phyloP scores from a whole-genome alignment of 108 stramenopile genomes.

The Bacterosira constricta region DNA sequence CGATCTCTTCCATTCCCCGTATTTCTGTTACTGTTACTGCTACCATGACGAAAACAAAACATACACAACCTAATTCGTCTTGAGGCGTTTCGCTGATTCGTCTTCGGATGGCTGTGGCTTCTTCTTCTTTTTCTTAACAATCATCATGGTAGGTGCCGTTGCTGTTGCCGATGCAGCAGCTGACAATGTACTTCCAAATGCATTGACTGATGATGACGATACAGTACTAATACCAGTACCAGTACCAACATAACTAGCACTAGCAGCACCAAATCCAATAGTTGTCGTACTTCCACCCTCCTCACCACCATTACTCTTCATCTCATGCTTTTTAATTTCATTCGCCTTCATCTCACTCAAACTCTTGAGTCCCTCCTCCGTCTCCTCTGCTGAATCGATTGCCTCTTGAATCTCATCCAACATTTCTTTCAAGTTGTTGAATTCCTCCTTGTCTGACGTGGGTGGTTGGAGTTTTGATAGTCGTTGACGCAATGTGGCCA shows the following conservation, averaged over 20 bases:
- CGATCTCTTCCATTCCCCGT: too few relatives aligned
- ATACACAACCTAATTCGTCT: conserved; percentile 12
- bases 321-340: conserved; percentile 45
- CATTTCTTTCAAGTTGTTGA: conserved; percentile 47
- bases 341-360: conserved; percentile 66
- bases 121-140: conserved; percentile 61
- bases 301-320: conserved; percentile 7
- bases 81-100: conserved; percentile 18
- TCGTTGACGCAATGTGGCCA: conserved; percentile 28
- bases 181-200: background rate
- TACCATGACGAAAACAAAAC: too few relatives aligned
- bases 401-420: conserved; percentile 89
- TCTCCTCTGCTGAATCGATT: conserved; percentile 66
- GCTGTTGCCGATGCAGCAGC: conserved; percentile 10
- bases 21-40: too few relatives aligned
- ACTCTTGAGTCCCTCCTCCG: conserved; percentile 59
- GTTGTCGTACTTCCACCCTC: conserved; percentile 40
- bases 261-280: conserved; percentile 40
- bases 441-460: conserved; percentile 16
- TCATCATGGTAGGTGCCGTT: conserved; percentile 51
- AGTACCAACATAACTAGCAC: background rate
- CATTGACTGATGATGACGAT: conserved; percentile 1
- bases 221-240: background rate
- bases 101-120: background rate
- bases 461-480: conserved; percentile 17